These are phyloP conservation scores for Neodidymelliopsis sp. DNA, from an alignment of 2,329 filamentous ascomycete species.

Conservation along the genomic window DNA sequence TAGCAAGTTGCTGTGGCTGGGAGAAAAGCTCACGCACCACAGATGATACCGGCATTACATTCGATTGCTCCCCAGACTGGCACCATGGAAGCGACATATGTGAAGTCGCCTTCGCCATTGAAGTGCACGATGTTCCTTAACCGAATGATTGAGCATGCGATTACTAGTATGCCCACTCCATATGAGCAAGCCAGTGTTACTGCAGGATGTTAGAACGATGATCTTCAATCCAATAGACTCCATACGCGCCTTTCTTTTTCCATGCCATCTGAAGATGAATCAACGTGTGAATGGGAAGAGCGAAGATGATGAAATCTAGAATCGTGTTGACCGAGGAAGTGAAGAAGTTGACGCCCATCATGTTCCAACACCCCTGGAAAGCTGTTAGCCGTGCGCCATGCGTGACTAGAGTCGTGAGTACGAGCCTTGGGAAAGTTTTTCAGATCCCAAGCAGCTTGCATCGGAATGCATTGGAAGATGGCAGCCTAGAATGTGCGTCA, in stretches of 20 bases:
- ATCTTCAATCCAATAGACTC: too few species aligned
- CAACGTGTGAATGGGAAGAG: not conserved
- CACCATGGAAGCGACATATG: not conserved
- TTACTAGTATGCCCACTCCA: not conserved
- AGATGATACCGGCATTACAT: slow-evolving; percentile 4
- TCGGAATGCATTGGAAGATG: slow-evolving; percentile 2
- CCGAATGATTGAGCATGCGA: not conserved
- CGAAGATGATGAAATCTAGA: not conserved
- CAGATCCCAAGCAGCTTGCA: not conserved
- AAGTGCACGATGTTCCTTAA: slow-evolving; percentile 3
- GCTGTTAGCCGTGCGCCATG: not conserved
- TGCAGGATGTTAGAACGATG: not conserved
- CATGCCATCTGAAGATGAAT: not conserved
- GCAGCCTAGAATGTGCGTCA: not conserved
- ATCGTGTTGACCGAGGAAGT: not conserved
- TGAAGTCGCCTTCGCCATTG: slow-evolving; percentile 1
- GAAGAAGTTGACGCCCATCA: not conserved
- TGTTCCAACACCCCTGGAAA: slow-evolving; percentile 2
- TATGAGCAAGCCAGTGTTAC: not conserved
- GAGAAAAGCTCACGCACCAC: too few species aligned
- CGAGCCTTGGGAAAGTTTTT: not conserved
- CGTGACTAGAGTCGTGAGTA: not conserved
- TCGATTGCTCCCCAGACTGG: slow-evolving; percentile 1
- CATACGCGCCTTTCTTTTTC: not conserved
- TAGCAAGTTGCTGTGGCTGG: too few species aligned